Percentiles rank a stretch among this genome's conserved stretches.
Evolutionary conservation across 2,329 filamentous ascomycete species (phyloP).

Genomic region (Parastagonospora avenae): DNA sequence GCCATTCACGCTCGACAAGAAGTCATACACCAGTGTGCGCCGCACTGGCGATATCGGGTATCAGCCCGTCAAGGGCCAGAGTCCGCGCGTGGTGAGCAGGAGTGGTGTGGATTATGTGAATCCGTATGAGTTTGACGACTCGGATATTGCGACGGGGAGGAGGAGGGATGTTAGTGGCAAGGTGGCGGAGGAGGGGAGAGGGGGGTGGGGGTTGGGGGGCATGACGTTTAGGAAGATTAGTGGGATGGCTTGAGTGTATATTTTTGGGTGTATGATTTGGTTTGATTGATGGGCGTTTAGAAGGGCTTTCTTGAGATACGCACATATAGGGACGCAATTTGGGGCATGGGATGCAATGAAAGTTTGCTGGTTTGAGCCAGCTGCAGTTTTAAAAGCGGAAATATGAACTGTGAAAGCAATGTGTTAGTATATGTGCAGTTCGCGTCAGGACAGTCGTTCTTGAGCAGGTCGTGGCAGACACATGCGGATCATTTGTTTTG

Average conservation of each 20-base stretch:
- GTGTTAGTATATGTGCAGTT: too few species aligned
- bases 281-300: not conserved
- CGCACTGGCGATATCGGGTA: constrained; percentile 40
- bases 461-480: too few species aligned
- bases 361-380: too few species aligned
- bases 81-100: constrained; percentile 52
- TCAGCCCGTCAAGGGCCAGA: constrained; percentile 39
- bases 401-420: too few species aligned
- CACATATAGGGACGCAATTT: too few species aligned
- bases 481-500: too few species aligned
- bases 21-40: constrained; percentile 37
- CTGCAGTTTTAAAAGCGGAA: too few species aligned
- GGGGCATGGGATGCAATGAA: too few species aligned
- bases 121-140: constrained; percentile 37
- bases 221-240: constrained; percentile 50
- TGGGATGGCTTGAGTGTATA: constrained; percentile 31
- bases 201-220: constrained; percentile 37
- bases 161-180: constrained; percentile 71
- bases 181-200: constrained; percentile 72
- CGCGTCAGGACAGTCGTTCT: too few species aligned
- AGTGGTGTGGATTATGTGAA: constrained; percentile 54
- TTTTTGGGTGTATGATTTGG: constrained; percentile 2
- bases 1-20: constrained; percentile 41
- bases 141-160: constrained; percentile 38
- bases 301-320: not conserved